A percentile compares a stretch with the other conserved stretches of the same genome.
Conservation (phyloP, 306 rosid species). For the Lablab purpureus region DNA sequence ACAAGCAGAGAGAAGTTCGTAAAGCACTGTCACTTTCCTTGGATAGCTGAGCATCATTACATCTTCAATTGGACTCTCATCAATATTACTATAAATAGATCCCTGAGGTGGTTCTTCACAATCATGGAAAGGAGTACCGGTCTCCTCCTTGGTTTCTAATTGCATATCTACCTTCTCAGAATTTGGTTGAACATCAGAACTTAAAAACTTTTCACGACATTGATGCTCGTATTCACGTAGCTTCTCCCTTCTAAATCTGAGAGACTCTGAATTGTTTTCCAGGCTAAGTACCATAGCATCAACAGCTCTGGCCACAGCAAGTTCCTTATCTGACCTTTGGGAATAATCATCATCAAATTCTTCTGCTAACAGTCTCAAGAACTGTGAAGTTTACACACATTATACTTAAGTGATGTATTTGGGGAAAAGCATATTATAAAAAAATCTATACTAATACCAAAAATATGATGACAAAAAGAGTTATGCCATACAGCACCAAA, state of each 20-base stretch:
- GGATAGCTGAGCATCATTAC: constrained; percentile 66
- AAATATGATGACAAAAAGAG: neutral
- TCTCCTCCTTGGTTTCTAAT: constrained; percentile 50
- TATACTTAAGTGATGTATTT: constrained; percentile 22
- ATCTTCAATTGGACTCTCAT: constrained; percentile 69
- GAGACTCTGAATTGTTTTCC: constrained; percentile 56
- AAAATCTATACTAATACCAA: neutral
- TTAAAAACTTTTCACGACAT: constrained; percentile 72
- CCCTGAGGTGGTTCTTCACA: constrained; percentile 47
- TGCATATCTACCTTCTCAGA: constrained; percentile 55
- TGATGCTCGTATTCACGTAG: constrained; percentile 71
- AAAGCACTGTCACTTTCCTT: constrained; percentile 84
- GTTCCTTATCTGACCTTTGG: constrained; percentile 68
- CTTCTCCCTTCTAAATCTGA: constrained; percentile 61
- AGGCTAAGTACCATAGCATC: constrained; percentile 67
- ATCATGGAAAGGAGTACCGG: constrained; percentile 47
- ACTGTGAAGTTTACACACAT: constrained; percentile 58
- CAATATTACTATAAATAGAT: constrained; percentile 42
- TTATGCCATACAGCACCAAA: neutral
- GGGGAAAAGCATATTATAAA: neutral
- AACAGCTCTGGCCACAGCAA: constrained; percentile 79
- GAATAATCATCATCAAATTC: constrained; percentile 60
- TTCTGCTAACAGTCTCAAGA: constrained; percentile 79
- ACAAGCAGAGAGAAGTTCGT: constrained; percentile 86
- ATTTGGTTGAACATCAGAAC: constrained; percentile 57